phyloP scores from a whole-genome alignment of 495 filamentous ascomycete species.

The Aspergillus homomorphus region DNA sequence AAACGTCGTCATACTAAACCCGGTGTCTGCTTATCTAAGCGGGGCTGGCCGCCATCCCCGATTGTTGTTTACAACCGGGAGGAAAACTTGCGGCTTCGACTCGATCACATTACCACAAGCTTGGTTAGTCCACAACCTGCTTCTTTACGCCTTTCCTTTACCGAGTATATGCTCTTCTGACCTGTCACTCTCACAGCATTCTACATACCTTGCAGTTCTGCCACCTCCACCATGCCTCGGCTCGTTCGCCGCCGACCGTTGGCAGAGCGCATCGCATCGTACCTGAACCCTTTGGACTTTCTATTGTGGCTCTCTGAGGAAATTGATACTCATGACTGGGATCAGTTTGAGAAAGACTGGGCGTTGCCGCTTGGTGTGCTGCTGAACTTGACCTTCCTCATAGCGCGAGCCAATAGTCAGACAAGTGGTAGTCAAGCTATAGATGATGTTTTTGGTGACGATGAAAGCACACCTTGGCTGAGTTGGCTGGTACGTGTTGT shows the following conservation, averaged over 20 bases:
- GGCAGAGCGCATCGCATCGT: conserved; percentile 67
- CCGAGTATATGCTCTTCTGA: not conserved
- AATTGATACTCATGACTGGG: conserved; percentile 83
- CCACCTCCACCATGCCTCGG: conserved; percentile 57
- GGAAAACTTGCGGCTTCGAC: conserved; percentile 4
- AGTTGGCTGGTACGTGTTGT: conserved; percentile 70
- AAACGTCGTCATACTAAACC: conserved; percentile 21
- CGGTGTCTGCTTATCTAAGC: conserved; percentile 26
- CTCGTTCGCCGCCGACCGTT: conserved; percentile 78
- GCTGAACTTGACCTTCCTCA: conserved; percentile 75
- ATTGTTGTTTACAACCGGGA: conserved; percentile 18
- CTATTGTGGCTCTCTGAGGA: conserved; percentile 86
- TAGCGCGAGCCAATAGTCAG: conserved; percentile 74
- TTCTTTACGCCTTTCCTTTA: not conserved
- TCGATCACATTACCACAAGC: not conserved
- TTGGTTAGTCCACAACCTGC: not conserved
- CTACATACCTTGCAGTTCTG: not conserved
- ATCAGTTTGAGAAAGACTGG: conserved; percentile 69
- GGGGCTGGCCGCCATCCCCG: conserved; percentile 7
- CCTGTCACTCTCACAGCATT: not conserved
- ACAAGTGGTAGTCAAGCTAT: conserved; percentile 40
- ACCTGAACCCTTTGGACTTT: conserved; percentile 84
- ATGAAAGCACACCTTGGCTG: conserved; percentile 60
- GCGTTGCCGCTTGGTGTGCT: conserved; percentile 68
- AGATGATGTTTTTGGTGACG: conserved; percentile 84